These are phyloP conservation scores for Monosporascus sp. DNA, from an alignment of 2,329 filamentous ascomycete genomes.

Conservation along the genomic window DNA sequence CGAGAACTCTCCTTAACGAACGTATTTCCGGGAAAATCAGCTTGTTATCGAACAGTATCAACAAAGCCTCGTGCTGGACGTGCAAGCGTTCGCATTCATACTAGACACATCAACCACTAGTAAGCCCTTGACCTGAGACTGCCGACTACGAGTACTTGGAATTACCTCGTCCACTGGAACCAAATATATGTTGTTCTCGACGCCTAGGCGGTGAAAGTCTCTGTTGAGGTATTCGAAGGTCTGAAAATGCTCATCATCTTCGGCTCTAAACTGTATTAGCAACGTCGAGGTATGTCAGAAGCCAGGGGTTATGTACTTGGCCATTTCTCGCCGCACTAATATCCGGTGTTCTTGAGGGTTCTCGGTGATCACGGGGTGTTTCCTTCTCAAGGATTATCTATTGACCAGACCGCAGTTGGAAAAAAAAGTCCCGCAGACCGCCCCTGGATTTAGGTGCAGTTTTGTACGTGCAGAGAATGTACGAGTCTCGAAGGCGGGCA, in stretches of 20 bases:
- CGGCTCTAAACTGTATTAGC: constrained; percentile 33
- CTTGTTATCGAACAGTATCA: constrained; percentile 59
- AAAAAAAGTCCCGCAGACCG: no score
- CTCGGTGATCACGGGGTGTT: neutral
- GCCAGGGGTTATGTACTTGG: constrained; percentile 19
- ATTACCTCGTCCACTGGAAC: constrained; percentile 67
- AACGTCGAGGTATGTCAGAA: constrained; percentile 6
- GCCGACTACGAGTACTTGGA: constrained; percentile 8
- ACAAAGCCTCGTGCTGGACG: constrained; percentile 58
- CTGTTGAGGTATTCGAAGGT: constrained; percentile 58
- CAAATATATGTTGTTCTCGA: constrained; percentile 62
- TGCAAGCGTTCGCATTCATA: constrained; percentile 64
- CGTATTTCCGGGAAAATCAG: constrained; percentile 66
- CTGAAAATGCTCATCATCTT: constrained; percentile 48
- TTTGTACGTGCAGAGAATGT: neutral
- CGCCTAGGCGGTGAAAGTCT: constrained; percentile 61
- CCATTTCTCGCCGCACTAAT: constrained; percentile 13
- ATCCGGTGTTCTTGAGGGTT: neutral
- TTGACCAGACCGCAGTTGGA: neutral
- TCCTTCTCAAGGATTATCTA: neutral
- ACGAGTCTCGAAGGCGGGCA: neutral
- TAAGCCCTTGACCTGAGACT: constrained; percentile 6
- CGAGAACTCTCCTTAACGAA: constrained; percentile 55
- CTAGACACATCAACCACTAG: constrained; percentile 34
- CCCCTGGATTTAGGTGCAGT: neutral